Evolutionary conservation across 2,329 filamentous ascomycete genomes (phyloP), one percentile per base, ranked within the genome.

Genomic region (Samsoniella hepiali): DNA sequence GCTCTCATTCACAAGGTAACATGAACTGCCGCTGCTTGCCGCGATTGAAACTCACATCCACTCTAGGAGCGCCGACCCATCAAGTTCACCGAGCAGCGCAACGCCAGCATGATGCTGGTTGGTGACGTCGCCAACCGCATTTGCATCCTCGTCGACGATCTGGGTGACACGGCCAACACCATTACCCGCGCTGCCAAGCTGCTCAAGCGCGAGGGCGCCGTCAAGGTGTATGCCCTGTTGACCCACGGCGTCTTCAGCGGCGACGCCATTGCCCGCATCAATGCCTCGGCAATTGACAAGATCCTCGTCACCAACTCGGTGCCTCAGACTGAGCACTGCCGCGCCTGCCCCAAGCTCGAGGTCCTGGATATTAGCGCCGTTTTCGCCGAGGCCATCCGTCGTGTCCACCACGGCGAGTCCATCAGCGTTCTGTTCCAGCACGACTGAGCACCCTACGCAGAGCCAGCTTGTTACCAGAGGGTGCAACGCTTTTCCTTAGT

Each of bases 381-480:
- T 64, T 97, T 98, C 75, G 93, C 91, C 65, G 94, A 98, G 83
- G 91, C 95, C 58, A 97, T 98, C 70, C 90, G 95, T 67, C 88
- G 95, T 67, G 94, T 98, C 64, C 95, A 99, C 78, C 93, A 98
- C 76, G 95, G 95, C 71, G 95, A 99, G 80, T 97, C 92, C 72
- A 97, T 99, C 78, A 97, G 93, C 75, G 91, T 95, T 65, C 84
- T 99, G 58, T 99, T 99, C 67, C 75, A 77, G 69, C 74, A 76
- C 64, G 65, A 68, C 68, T 73, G 59, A 36, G 22, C 17, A 1
- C 42, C 15, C 31, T n/a, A 15, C 27, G 27, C 31, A 31, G 2
- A 40, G 57, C 13, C 57, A 8, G 10, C n/a, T 40, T 29, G 8
- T 42, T 40, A 17, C 38, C 53, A 42, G 4, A 10, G 8, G 11